Conservation (phyloP, 257 asterid genomes). For the Dorcoceras hygrometricum region DNA sequence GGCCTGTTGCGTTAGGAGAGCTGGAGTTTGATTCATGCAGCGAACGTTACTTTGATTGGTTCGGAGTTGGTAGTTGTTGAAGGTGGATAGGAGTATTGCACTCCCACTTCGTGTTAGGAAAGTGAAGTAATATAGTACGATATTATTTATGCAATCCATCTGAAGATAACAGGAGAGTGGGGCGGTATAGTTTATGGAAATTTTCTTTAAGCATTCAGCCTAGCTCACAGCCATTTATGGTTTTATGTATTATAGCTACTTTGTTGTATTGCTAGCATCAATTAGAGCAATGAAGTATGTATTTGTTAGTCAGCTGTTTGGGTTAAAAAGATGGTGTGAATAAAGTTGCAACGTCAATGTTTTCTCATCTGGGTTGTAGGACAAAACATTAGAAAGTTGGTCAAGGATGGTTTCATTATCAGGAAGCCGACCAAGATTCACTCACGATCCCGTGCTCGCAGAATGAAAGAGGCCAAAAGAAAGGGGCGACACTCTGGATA, state of each 20-base stretch:
- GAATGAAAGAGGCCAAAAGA: conserved; percentile 92
- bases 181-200: neutral
- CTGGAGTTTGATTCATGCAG: neutral
- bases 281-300: neutral
- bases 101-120: neutral
- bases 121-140: neutral
- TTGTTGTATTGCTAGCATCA: neutral
- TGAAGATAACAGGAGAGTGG: neutral
- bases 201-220: too few relatives aligned
- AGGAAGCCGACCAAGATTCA: conserved; percentile 97
- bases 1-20: neutral
- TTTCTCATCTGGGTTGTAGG: conserved; percentile 34
- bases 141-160: neutral
- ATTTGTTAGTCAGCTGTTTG: neutral
- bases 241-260: too few relatives aligned
- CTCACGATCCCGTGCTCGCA: conserved; percentile 87
- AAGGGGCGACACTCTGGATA: conserved; percentile 98
- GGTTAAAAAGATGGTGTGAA: neutral
- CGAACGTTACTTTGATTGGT: neutral
- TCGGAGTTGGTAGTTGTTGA: neutral
- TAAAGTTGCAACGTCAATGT: neutral
- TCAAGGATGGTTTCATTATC: conserved; percentile 92
- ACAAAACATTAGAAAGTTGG: conserved; percentile 78
- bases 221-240: neutral
- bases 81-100: too few relatives aligned